These are phyloP conservation scores for Beauveria caledonica DNA, from an alignment of 2,329 filamentous ascomycete genomes.

Conservation along the genomic window DNA sequence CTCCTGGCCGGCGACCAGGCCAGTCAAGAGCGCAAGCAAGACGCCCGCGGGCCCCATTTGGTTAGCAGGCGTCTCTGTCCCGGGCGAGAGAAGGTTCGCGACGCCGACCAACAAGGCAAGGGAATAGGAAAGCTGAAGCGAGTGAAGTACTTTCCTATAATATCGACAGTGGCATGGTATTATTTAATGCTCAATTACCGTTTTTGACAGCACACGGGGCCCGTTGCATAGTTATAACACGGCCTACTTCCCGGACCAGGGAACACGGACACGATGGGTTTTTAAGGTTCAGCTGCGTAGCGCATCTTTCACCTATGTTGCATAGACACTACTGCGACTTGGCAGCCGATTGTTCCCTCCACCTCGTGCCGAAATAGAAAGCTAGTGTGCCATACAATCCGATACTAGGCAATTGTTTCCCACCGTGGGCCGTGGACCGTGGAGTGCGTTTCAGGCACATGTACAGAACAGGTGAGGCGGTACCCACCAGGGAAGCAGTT, in stretches of 20 bases:
- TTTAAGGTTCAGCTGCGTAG: not conserved
- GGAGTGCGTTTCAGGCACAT: constrained; percentile 7
- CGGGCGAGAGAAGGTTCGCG: not conserved
- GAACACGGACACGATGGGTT: not conserved
- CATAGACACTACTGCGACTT: not conserved
- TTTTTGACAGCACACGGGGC: not conserved
- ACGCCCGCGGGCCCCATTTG: not conserved
- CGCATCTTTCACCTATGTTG: not conserved
- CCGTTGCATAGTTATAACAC: not conserved
- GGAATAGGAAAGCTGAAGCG: not conserved
- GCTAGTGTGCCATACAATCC: not conserved
- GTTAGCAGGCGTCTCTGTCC: not conserved
- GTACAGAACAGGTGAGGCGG: not conserved
- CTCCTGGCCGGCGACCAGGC: not conserved
- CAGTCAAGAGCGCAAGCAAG: not conserved
- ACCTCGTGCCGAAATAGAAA: not conserved
- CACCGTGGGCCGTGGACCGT: not conserved
- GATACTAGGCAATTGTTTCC: not conserved
- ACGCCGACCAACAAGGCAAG: not conserved
- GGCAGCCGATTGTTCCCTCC: not conserved
- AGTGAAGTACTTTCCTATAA: not conserved
- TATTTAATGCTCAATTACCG: not conserved
- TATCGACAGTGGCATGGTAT: not conserved
- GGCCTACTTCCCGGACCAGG: not conserved
- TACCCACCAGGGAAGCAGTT: not conserved